Conservation (phyloP, 495 filamentous ascomycete genomes). For the Penicillium parvum region DNA sequence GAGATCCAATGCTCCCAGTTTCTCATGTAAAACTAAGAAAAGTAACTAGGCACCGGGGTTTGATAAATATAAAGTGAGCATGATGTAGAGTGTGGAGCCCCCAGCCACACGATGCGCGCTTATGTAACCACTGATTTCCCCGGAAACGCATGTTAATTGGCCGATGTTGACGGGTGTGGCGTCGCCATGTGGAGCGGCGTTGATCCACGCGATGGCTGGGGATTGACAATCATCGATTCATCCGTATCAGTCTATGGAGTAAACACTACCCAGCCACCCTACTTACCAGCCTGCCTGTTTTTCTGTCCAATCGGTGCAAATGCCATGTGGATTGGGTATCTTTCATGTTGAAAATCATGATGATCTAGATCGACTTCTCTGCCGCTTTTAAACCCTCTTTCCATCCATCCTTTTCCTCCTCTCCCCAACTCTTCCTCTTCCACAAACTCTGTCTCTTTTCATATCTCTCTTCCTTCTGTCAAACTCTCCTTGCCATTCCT, state of each 20-base stretch:
- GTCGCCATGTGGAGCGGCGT: slow-evolving; percentile 9
- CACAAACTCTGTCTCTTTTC: not conserved
- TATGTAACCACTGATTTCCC: slow-evolving; percentile 1
- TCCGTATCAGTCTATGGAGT: slow-evolving; percentile 1
- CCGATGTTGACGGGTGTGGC: slow-evolving; percentile 6
- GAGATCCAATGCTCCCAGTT: not conserved
- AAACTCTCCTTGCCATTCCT: not conserved
- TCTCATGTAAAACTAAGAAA: slow-evolving; percentile 17
- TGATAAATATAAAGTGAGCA: not conserved
- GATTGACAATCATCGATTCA: not conserved
- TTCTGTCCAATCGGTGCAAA: slow-evolving; percentile 10
- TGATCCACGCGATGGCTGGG: slow-evolving; percentile 15
- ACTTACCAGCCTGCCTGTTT: slow-evolving; percentile 29
- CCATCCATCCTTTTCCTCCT: slow-evolving; percentile 1
- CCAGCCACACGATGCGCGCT: slow-evolving; percentile 21
- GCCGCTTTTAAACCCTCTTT: slow-evolving; percentile 18
- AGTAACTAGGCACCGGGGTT: slow-evolving; percentile 23
- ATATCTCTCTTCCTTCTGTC: not conserved
- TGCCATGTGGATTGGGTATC: slow-evolving; percentile 11
- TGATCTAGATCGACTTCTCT: slow-evolving; percentile 6
- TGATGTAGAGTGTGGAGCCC: slow-evolving; percentile 14
- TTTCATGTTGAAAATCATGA: slow-evolving; percentile 6
- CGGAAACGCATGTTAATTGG: not conserved
- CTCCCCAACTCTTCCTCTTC: slow-evolving; percentile 3
- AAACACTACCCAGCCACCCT: slow-evolving; percentile 26